A percentile compares a stretch with the other conserved stretches of the same genome.
Evolutionary conservation across 306 rosid genomes (phyloP).

Genomic region (Quercus mongolica): DNA sequence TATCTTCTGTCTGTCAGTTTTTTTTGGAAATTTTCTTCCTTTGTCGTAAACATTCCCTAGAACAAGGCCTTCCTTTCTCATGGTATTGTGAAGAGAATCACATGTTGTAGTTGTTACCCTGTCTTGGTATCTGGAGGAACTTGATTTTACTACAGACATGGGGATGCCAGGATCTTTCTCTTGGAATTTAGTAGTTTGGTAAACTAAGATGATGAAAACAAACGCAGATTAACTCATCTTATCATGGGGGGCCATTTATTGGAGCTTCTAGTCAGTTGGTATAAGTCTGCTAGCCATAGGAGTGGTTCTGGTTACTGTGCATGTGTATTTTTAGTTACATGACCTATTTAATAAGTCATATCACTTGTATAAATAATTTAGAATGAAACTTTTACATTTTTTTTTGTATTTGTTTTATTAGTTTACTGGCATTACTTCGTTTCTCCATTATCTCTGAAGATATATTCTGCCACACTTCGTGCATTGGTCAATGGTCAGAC

Average conservation of each 20-base stretch:
- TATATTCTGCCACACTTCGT: constrained; percentile 54
- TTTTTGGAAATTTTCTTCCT: background rate
- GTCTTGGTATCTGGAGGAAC: background rate
- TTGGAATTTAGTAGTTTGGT: background rate
- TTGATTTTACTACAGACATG: background rate
- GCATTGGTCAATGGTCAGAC: constrained; percentile 78
- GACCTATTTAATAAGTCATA: too few relatives aligned
- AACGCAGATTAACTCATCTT: background rate
- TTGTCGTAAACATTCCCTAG: background rate
- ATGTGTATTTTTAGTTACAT: too few relatives aligned
- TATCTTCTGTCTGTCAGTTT: background rate
- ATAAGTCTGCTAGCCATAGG: too few relatives aligned
- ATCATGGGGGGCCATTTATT: too few relatives aligned
- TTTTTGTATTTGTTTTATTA: background rate
- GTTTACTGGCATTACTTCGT: constrained; percentile 14
- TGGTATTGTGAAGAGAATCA: background rate
- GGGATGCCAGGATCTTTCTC: background rate
- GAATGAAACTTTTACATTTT: background rate
- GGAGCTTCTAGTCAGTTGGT: too few relatives aligned
- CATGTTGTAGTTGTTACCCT: background rate
- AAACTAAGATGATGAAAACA: background rate
- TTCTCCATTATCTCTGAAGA: constrained; percentile 31
- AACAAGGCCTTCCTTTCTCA: background rate
- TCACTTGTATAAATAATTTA: too few relatives aligned
- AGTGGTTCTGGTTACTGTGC: too few relatives aligned